Evolutionary conservation across 352 stramenopile species (phyloP).

Genomic region (Phytophthora boehmeriae): DNA sequence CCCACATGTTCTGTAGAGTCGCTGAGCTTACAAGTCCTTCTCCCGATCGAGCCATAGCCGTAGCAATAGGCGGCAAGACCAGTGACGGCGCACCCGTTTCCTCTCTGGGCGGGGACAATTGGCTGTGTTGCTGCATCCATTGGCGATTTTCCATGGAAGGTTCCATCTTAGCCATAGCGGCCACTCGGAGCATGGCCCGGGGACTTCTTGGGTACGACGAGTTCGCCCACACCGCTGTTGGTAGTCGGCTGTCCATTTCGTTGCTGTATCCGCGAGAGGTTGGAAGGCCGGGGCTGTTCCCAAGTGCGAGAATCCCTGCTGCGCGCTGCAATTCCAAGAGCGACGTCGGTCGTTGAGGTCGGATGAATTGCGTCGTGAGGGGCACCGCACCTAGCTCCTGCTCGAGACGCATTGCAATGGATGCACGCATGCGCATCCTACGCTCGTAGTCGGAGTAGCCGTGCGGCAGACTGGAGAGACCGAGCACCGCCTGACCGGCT

Average conservation of each 20-base stretch:
- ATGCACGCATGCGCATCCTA: constrained; percentile 42
- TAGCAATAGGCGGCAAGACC: constrained; percentile 43
- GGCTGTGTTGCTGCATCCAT: constrained; percentile 24
- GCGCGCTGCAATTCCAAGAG: constrained; percentile 36
- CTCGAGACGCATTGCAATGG: constrained; percentile 46
- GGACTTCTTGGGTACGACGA: constrained; percentile 38
- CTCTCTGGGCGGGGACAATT: constrained; percentile 11
- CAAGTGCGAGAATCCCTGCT: constrained; percentile 26
- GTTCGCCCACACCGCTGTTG: constrained; percentile 28
- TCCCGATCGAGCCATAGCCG: constrained; percentile 37
- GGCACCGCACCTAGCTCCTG: constrained; percentile 32
- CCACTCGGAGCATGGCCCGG: constrained; percentile 45
- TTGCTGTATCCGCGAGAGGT: constrained; percentile 8
- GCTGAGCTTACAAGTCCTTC: constrained; percentile 32
- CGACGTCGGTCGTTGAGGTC: constrained; percentile 19
- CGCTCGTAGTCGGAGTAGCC: constrained; percentile 34
- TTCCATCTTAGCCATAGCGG: constrained; percentile 37
- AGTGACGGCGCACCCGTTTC: constrained; percentile 16
- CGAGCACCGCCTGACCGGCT: constrained; percentile 42
- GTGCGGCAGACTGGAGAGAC: constrained; percentile 25
- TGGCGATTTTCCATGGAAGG: constrained; percentile 14
- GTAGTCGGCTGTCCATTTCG: constrained; percentile 24
- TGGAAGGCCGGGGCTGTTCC: constrained; percentile 7
- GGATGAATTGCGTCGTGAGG: constrained; percentile 44
- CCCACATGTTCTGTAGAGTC: constrained; percentile 29